A percentile compares a stretch with the other conserved stretches of the same genome.
Evolutionary conservation across 805 yeast genomes (phyloP).

Genomic region (Kluyveromyces wickerhamii): DNA sequence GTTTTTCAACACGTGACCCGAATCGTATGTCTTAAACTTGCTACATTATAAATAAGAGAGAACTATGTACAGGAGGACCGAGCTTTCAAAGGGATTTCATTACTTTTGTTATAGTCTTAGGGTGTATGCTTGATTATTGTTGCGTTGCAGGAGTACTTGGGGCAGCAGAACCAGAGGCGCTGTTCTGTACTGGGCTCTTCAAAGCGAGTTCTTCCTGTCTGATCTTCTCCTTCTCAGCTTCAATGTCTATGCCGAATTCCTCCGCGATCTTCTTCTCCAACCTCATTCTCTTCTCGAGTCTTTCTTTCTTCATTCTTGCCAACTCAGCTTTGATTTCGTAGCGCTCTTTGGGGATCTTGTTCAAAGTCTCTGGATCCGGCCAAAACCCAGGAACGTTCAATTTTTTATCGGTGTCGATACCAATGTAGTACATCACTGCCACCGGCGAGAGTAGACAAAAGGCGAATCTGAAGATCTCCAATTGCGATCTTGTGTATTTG

Average conservation of each 20-base stretch:
- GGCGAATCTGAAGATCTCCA: slow-evolving; percentile 58
- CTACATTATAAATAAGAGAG: no score
- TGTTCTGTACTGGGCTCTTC: no score
- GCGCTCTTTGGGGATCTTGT: slow-evolving; percentile 87
- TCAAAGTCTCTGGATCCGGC: slow-evolving; percentile 92
- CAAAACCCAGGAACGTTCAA: slow-evolving; percentile 90
- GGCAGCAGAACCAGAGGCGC: neutral
- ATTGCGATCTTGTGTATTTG: slow-evolving; percentile 40
- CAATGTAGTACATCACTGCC: slow-evolving; percentile 87
- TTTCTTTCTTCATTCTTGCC: slow-evolving; percentile 74
- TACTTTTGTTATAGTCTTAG: no score
- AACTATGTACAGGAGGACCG: no score
- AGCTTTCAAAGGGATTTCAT: no score
- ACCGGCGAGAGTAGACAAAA: slow-evolving; percentile 83
- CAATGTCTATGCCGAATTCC: slow-evolving; percentile 53
- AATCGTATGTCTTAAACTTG: no score
- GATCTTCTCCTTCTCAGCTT: slow-evolving; percentile 36
- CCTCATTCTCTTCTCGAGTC: slow-evolving; percentile 62
- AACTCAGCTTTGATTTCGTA: slow-evolving; percentile 86
- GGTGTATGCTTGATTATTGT: no score
- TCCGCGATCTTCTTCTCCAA: slow-evolving; percentile 64
- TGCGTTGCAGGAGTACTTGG: no score
- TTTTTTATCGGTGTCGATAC: slow-evolving; percentile 81
- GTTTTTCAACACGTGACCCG: no score
- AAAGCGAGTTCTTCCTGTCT: slow-evolving; percentile 14